A percentile compares a stretch with the other conserved stretches of the same genome.
Evolutionary conservation across 345 rosid species (phyloP).

Genomic region (Aquilaria sinensis): DNA sequence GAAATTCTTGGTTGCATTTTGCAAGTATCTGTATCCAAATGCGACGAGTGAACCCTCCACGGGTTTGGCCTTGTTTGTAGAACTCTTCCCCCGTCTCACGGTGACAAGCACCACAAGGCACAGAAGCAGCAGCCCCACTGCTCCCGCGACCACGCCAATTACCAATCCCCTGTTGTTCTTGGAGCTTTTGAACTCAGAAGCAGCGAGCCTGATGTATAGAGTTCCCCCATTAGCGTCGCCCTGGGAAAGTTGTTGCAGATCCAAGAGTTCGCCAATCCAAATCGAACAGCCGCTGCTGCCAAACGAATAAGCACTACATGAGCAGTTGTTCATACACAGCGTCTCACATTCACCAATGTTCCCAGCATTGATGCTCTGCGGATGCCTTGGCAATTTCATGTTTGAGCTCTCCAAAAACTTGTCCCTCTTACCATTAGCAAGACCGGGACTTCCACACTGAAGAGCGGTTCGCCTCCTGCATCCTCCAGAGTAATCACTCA

Average conservation of each 20-base stretch:
- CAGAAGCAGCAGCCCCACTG: constrained; percentile 24
- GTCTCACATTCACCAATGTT: constrained; percentile 34
- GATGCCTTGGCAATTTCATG: constrained; percentile 20
- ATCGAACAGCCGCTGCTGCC: constrained; percentile 30
- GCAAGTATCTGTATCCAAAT: constrained; percentile 58
- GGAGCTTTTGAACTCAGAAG: constrained; percentile 46
- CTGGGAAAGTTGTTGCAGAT: constrained; percentile 28
- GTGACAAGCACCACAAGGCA: constrained; percentile 21
- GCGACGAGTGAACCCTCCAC: constrained; percentile 66
- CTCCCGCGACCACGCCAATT: constrained; percentile 36
- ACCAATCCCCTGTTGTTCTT: constrained; percentile 26
- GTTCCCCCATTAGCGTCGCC: constrained; percentile 28
- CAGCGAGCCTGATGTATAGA: constrained; percentile 51
- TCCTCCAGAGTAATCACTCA: constrained; percentile 51
- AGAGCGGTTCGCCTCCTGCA: constrained; percentile 42
- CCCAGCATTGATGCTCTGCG: constrained; percentile 8
- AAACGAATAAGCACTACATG: constrained; percentile 64
- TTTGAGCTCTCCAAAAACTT: constrained; percentile 18
- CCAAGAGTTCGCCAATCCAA: constrained; percentile 51
- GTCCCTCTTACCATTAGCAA: constrained; percentile 22
- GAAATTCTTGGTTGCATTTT: constrained; percentile 67
- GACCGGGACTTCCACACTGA: constrained; percentile 31
- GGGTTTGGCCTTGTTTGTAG: constrained; percentile 17
- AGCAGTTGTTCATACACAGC: constrained; percentile 44
- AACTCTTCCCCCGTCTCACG: constrained; percentile 28